A percentile compares a stretch with the other conserved stretches of the same genome.
These are phyloP conservation scores for Petunia hybrid DNA, from an alignment of 305 asterid species.

Conservation along the genomic window DNA sequence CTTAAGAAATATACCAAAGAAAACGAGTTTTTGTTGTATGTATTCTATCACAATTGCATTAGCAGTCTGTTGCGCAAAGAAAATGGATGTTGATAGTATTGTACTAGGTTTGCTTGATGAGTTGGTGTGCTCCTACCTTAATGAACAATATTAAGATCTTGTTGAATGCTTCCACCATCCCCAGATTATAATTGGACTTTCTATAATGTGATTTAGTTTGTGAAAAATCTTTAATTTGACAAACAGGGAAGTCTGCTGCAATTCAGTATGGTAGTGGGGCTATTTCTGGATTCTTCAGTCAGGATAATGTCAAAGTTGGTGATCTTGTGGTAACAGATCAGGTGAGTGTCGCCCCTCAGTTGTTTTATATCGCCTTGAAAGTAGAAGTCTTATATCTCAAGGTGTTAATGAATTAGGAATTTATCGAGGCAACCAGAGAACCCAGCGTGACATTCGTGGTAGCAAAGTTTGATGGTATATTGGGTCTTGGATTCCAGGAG, in stretches of 20 bases:
- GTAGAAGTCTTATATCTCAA: slow-evolving; percentile 7
- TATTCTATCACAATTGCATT: slow-evolving; percentile 7
- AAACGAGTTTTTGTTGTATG: background rate
- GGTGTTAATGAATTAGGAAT: slow-evolving; percentile 54
- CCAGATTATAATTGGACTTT: no score
- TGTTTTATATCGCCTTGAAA: background rate
- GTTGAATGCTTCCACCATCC: background rate
- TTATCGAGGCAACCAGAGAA: slow-evolving; percentile 91
- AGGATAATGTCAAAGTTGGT: slow-evolving; percentile 82
- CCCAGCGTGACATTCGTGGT: slow-evolving; percentile 87
- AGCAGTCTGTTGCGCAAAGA: background rate
- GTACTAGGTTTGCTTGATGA: background rate
- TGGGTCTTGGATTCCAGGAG: slow-evolving; percentile 95
- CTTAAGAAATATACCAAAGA: background rate
- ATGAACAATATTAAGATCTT: slow-evolving; percentile 9
- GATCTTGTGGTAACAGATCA: slow-evolving; percentile 78
- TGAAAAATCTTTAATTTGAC: slow-evolving; percentile 3
- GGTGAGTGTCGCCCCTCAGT: slow-evolving; percentile 44
- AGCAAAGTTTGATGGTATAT: slow-evolving; percentile 91
- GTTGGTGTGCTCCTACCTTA: background rate
- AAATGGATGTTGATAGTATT: background rate
- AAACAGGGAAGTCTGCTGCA: slow-evolving; percentile 82
- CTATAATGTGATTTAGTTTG: background rate
- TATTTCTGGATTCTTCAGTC: slow-evolving; percentile 89
- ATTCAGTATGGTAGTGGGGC: slow-evolving; percentile 94